Evolutionary conservation across 257 asterid genomes (phyloP).

Genomic region (Thymus mandschuricus): DNA sequence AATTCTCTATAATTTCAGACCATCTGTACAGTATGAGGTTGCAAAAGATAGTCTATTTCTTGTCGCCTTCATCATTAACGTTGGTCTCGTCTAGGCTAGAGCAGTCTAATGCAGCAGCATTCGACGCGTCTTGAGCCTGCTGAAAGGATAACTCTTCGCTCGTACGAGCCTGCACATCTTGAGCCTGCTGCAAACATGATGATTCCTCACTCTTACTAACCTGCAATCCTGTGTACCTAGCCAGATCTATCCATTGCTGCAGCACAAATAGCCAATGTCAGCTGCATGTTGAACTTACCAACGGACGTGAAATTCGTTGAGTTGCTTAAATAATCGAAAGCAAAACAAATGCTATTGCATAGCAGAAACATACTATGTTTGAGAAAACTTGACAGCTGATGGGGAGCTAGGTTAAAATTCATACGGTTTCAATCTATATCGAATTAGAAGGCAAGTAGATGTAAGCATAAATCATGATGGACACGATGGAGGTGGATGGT

Average conservation of each 20-base stretch:
- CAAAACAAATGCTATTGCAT: too few relatives aligned
- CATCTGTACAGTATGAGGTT: not conserved
- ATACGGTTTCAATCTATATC: too few relatives aligned
- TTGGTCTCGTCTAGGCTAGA: not conserved
- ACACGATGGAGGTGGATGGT: not conserved
- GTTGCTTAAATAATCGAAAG: too few relatives aligned
- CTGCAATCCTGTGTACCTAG: slow-evolving; percentile 15
- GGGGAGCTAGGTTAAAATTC: too few relatives aligned
- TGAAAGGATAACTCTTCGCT: not conserved
- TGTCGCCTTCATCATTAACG: not conserved
- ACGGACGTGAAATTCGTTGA: too few relatives aligned
- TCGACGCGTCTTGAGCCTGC: not conserved
- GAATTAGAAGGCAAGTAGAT: too few relatives aligned
- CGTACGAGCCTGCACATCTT: not conserved
- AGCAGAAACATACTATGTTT: too few relatives aligned
- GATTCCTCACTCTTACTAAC: slow-evolving; percentile 1
- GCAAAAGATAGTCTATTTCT: slow-evolving; percentile 4
- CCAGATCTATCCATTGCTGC: slow-evolving; percentile 28
- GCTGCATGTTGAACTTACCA: too few relatives aligned
- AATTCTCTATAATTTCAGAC: too few relatives aligned
- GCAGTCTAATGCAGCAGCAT: slow-evolving; percentile 3
- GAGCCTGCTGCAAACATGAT: not conserved
- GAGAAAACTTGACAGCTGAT: too few relatives aligned
- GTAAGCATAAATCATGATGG: too few relatives aligned
- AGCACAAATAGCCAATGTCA: too few relatives aligned